Evolutionary conservation across 495 filamentous ascomycete species (phyloP).

Genomic region (Filosporella fistucella): DNA sequence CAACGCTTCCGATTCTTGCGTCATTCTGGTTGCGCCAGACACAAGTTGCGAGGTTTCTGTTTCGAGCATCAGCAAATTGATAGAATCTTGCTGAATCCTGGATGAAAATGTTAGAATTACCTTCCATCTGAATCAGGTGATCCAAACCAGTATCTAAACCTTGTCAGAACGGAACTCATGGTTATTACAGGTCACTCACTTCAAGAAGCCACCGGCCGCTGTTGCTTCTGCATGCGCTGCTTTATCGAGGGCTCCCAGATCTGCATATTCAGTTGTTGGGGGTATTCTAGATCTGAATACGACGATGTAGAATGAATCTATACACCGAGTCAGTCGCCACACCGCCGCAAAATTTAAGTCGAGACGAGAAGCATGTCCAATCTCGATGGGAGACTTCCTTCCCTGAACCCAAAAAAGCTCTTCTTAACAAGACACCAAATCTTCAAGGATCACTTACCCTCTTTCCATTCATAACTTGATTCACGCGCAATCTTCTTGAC

Average conservation of each 20-base stretch:
- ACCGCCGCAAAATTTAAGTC: too few species aligned
- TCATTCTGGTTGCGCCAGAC: constrained; percentile 70
- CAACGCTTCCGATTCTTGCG: constrained; percentile 61
- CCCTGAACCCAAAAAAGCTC: too few species aligned
- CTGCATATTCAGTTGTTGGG: constrained; percentile 51
- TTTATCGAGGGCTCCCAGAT: constrained; percentile 65
- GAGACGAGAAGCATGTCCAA: too few species aligned
- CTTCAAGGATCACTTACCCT: too few species aligned
- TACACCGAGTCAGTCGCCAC: too few species aligned
- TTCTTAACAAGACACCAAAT: too few species aligned
- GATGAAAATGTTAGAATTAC: too few species aligned
- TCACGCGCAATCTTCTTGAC: constrained; percentile 41
- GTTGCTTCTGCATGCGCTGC: constrained; percentile 74
- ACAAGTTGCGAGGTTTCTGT: constrained; percentile 75
- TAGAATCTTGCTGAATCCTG: too few species aligned
- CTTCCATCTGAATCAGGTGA: constrained; percentile 54
- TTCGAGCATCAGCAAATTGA: too few species aligned
- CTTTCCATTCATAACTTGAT: constrained; percentile 53
- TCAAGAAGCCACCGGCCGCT: constrained; percentile 74
- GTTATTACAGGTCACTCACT: constrained; percentile 37
- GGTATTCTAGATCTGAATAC: constrained; percentile 71
- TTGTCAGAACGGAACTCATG: constrained; percentile 22
- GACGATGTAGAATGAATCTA: constrained; percentile 89
- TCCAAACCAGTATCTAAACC: constrained; percentile 73
- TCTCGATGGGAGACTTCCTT: too few species aligned